phyloP scores from a whole-genome alignment of 2,329 filamentous ascomycete species.

The Lithohypha guttulata region DNA sequence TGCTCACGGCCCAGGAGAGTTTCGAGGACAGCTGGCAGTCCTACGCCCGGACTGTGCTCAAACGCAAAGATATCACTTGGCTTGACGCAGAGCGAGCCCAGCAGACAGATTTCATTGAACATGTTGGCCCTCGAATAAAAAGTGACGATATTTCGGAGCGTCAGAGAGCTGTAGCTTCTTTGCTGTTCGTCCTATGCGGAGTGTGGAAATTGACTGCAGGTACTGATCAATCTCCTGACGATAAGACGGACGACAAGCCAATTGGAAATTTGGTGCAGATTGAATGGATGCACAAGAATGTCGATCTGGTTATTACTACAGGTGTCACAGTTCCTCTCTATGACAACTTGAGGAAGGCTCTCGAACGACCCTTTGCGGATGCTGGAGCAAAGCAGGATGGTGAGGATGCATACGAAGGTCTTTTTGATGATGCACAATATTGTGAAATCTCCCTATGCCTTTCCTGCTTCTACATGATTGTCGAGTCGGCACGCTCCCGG shows the following conservation, averaged over 20 bases:
- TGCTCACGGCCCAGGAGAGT: constrained; percentile 62
- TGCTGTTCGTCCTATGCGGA: constrained; percentile 51
- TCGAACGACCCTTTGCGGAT: constrained; percentile 26
- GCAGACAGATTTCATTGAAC: constrained; percentile 32
- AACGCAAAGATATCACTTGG: constrained; percentile 49
- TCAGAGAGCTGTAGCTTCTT: constrained; percentile 35
- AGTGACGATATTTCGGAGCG: constrained; percentile 31
- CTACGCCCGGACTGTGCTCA: constrained; percentile 32
- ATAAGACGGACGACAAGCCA: constrained; percentile 27
- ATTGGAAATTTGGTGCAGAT: constrained; percentile 38
- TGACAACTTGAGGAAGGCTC: constrained; percentile 29
- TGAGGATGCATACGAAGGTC: constrained; percentile 11
- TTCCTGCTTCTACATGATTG: constrained; percentile 20
- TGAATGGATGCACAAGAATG: constrained; percentile 36
- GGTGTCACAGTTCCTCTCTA: constrained; percentile 29
- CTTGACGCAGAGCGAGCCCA: constrained; percentile 49
- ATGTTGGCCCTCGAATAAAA: constrained; percentile 29
- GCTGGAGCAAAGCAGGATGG: constrained; percentile 8
- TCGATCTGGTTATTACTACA: constrained; percentile 29
- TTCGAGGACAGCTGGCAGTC: constrained; percentile 68
- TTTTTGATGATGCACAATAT: constrained; percentile 19
- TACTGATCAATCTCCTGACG: constrained; percentile 26
- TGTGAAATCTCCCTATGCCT: constrained; percentile 20
- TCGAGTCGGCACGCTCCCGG: constrained; percentile 19
- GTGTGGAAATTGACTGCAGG: constrained; percentile 60